Conservation (phyloP, 208 protist genomes). For the Leishmania martiniquensis region DNA sequence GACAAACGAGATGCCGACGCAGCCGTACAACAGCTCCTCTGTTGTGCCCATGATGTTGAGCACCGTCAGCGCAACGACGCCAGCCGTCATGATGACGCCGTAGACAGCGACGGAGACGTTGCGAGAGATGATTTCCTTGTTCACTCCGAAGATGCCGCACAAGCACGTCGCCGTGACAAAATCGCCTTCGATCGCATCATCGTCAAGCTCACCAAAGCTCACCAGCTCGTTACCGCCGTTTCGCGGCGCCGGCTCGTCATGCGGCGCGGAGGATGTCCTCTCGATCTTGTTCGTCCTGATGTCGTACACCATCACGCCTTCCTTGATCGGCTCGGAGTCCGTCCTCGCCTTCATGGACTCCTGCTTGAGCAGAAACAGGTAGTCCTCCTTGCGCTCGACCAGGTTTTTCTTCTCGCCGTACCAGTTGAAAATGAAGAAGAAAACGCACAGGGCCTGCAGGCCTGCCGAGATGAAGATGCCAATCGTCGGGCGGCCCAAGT, state of each 20-base stretch:
- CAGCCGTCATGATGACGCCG: slow-evolving; percentile 37
- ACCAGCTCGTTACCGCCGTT: background rate
- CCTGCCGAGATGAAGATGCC: slow-evolving; percentile 44
- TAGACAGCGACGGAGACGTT: slow-evolving; percentile 38
- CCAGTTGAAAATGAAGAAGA: slow-evolving; percentile 60
- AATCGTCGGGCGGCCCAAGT: slow-evolving; percentile 38
- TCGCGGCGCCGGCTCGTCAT: background rate
- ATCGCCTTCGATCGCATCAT: slow-evolving; percentile 6
- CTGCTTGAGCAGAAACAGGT: slow-evolving; percentile 30
- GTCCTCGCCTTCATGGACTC: slow-evolving; percentile 16
- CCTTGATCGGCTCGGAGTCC: slow-evolving; percentile 7
- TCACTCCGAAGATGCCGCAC: slow-evolving; percentile 35
- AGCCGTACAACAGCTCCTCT: slow-evolving; percentile 34
- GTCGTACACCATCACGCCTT: background rate
- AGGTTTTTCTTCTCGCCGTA: slow-evolving; percentile 63
- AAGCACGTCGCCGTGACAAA: background rate
- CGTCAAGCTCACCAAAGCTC: slow-evolving; percentile 26
- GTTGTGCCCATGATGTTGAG: slow-evolving; percentile 39
- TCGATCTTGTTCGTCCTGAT: background rate
- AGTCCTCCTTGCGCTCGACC: slow-evolving; percentile 49
- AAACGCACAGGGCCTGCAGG: slow-evolving; percentile 30
- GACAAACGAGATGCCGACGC: slow-evolving; percentile 30
- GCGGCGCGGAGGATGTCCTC: slow-evolving; percentile 6
- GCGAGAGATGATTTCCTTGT: slow-evolving; percentile 33
- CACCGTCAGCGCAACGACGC: slow-evolving; percentile 37